These are phyloP conservation scores for Ogataea kodamae DNA, from an alignment of 805 yeast species.

Conservation along the genomic window DNA sequence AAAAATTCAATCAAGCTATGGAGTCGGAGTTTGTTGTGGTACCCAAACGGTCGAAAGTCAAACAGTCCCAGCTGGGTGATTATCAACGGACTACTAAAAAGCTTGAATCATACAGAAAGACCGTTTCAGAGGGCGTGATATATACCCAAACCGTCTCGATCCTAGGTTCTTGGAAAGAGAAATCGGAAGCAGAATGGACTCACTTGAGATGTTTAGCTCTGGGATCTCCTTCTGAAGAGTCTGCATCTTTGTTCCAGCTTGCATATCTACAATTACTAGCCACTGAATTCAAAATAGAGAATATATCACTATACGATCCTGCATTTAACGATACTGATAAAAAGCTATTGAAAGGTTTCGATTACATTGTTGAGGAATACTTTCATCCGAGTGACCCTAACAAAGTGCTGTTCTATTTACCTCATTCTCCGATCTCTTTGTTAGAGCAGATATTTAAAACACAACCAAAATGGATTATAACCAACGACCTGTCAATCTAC, in stretches of 20 bases:
- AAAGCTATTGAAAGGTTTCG: slow-evolving; percentile 13
- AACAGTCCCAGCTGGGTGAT: no score
- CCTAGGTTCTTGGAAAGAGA: slow-evolving; percentile 1
- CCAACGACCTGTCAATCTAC: slow-evolving; percentile 33
- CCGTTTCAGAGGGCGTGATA: neutral
- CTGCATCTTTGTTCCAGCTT: slow-evolving; percentile 29
- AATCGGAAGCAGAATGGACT: slow-evolving; percentile 5
- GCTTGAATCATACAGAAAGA: neutral
- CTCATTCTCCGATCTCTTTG: slow-evolving; percentile 33
- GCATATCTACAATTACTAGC: slow-evolving; percentile 22
- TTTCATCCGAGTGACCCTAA: neutral
- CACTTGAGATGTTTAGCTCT: slow-evolving; percentile 31
- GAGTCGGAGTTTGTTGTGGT: slow-evolving; percentile 3
- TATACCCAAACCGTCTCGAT: neutral
- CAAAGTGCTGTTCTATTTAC: slow-evolving; percentile 29
- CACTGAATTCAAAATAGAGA: slow-evolving; percentile 8
- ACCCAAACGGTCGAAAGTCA: neutral
- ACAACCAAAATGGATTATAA: slow-evolving; percentile 27
- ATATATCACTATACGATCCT: slow-evolving; percentile 33
- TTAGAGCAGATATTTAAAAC: slow-evolving; percentile 26
- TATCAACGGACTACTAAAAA: neutral
- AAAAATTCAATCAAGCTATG: no score
- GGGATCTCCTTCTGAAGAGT: slow-evolving; percentile 26
- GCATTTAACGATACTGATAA: slow-evolving; percentile 25
- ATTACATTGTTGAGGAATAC: slow-evolving; percentile 18